These are phyloP conservation scores for Xylaria sp. DNA, from an alignment of 2,329 filamentous ascomycete species.

Conservation along the genomic window DNA sequence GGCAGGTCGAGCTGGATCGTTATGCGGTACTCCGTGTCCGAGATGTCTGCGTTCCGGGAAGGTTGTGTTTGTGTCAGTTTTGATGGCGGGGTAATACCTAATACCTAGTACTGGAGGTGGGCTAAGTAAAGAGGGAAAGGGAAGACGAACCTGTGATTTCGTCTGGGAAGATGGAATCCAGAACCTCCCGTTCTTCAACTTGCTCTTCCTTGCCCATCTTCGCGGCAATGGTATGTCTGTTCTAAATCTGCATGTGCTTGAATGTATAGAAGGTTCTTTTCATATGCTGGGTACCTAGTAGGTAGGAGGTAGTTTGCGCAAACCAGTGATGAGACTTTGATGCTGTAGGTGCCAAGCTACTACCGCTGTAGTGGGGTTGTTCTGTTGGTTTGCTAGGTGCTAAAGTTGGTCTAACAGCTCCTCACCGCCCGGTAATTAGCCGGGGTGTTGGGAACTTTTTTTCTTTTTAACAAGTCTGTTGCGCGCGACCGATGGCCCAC, in stretches of 20 bases:
- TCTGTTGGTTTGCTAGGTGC: too few species aligned
- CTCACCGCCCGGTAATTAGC: slow-evolving; percentile 28
- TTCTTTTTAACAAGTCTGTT: background rate
- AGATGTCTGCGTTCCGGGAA: slow-evolving; percentile 75
- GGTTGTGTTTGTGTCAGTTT: background rate
- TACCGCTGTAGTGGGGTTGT: background rate
- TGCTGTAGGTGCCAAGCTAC: background rate
- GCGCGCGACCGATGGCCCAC: background rate
- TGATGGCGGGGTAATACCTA: slow-evolving; percentile 26
- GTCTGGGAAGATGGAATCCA: slow-evolving; percentile 97
- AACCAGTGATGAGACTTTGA: background rate
- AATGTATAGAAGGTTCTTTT: too few species aligned
- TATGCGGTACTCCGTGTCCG: slow-evolving; percentile 86
- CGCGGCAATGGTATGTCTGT: slow-evolving; percentile 3
- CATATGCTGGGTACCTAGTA: background rate
- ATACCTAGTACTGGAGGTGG: background rate
- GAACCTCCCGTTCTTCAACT: slow-evolving; percentile 92
- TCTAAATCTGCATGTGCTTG: background rate
- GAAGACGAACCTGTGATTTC: slow-evolving; percentile 78
- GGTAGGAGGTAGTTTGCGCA: background rate
- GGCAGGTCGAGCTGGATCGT: slow-evolving; percentile 80
- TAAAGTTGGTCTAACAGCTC: slow-evolving; percentile 6
- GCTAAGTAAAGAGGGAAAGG: background rate
- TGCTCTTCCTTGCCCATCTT: slow-evolving; percentile 82
- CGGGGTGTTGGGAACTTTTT: slow-evolving; percentile 19